Evolutionary conservation across 2,329 filamentous ascomycete species (phyloP), one percentile per base, ranked within the genome.

Genomic region (Didymella exigua): DNA sequence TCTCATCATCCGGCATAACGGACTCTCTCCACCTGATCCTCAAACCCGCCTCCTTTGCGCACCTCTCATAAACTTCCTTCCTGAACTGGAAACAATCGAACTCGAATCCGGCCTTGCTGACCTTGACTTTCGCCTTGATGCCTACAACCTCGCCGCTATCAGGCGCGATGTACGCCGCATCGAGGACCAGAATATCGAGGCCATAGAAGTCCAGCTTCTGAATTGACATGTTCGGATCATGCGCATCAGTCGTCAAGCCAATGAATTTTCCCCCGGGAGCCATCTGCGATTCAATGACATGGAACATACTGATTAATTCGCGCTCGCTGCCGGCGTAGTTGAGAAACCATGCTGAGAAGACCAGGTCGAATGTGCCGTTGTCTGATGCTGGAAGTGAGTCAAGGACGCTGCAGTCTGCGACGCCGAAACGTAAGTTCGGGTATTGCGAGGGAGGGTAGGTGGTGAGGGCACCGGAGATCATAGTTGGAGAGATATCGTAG

Each of bases 261-360:
- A 70, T 61, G 16, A 70, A 70, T 0, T 54, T 43, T 1, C 63
- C 69, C 5, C 34, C 56, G 0, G 21, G 24, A 2, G 19, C 30
- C n/a, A 72, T 55, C 34, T 66, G 63, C 13, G 31, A 11, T 21
- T 55, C 49, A 11, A 70, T 65, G 4, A 66, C 61, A 27, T 51
- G 44, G 41, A 69, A 70, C 68, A 72, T 69, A 41, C 36, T 51
- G 0, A 47, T 55, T 1, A 72, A 48, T 30, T 68, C 64, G 2
- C 11, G 14, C 41, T 63, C 60, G 0, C 61, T 65, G 44, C 63
- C 65, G 2, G 69, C 69, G 41, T 72, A 70, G 56, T 72, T 72
- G 38, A 70, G 59, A 24, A 72, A 69, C 66, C 67, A 72, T 38
- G 64, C 68, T 19, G 68, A 68, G 47, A 72, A 70, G 37, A 70